phyloP scores from a whole-genome alignment of 2,329 filamentous ascomycete species.

The Akanthomyces lecanii region DNA sequence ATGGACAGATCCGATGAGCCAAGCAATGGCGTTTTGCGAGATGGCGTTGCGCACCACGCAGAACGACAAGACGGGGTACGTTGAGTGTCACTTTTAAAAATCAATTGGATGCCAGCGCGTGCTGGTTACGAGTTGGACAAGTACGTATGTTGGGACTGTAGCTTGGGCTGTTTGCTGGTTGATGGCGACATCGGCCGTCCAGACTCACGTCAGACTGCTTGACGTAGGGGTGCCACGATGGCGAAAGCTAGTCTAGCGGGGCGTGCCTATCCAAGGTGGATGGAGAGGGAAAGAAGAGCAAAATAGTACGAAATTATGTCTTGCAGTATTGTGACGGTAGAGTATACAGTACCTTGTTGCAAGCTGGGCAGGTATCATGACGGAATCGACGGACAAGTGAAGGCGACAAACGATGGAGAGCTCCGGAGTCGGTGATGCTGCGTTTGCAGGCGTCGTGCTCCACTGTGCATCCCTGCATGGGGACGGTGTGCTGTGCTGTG shows the following conservation, averaged over 20 bases:
- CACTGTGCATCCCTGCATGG: background rate
- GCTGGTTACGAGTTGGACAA: too few relatives aligned
- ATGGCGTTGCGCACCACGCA: too few relatives aligned
- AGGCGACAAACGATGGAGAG: background rate
- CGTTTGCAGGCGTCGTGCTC: slow-evolving; percentile 6
- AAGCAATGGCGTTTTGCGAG: too few relatives aligned
- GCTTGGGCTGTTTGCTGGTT: background rate
- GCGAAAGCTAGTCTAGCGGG: slow-evolving; percentile 5
- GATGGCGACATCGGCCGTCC: slow-evolving; percentile 7
- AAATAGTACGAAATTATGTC: too few relatives aligned
- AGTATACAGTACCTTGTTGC: background rate
- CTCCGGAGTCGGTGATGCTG: slow-evolving; percentile 12
- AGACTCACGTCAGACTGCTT: slow-evolving; percentile 3
- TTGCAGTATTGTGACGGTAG: too few relatives aligned
- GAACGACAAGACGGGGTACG: too few relatives aligned
- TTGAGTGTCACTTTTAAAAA: too few relatives aligned
- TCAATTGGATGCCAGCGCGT: too few relatives aligned
- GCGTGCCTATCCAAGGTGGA: background rate
- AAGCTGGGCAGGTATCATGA: background rate
- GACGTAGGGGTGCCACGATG: background rate
- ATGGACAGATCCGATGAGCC: too few relatives aligned
- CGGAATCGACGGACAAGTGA: background rate
- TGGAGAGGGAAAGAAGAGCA: background rate
- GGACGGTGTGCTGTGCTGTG: background rate
- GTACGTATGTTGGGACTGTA: too few relatives aligned